These are phyloP conservation scores for Cajanus cajan DNA, from an alignment of 306 rosid genomes.

Conservation along the genomic window DNA sequence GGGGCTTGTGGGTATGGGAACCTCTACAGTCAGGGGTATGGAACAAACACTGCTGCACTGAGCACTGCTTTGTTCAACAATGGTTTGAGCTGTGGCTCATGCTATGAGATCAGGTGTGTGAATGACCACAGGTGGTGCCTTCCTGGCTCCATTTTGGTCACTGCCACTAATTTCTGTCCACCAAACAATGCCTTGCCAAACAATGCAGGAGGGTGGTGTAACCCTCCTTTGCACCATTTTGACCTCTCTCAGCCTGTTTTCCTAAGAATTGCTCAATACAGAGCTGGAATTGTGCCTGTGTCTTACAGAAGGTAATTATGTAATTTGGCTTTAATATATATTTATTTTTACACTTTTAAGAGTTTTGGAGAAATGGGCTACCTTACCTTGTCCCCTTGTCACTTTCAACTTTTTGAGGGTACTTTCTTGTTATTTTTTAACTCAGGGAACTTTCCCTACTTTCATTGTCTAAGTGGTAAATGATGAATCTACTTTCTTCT, in stretches of 20 bases:
- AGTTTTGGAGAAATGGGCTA: neutral
- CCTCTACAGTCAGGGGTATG: slow-evolving; percentile 95
- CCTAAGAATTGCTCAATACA: slow-evolving; percentile 90
- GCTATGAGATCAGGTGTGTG: slow-evolving; percentile 78
- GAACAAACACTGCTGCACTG: slow-evolving; percentile 95
- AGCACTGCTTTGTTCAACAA: slow-evolving; percentile 95
- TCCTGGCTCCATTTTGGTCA: slow-evolving; percentile 90
- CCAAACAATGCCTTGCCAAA: slow-evolving; percentile 93
- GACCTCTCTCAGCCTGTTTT: slow-evolving; percentile 95
- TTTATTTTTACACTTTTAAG: neutral
- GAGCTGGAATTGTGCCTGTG: slow-evolving; percentile 90
- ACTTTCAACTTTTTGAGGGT: neutral
- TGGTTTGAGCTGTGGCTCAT: slow-evolving; percentile 92
- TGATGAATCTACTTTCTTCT: neutral
- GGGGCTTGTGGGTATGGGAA: slow-evolving; percentile 99
- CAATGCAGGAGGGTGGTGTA: slow-evolving; percentile 95
- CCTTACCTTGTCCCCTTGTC: slow-evolving; percentile 9
- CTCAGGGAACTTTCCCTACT: slow-evolving; percentile 12
- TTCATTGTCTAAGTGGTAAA: neutral
- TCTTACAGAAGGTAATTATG: slow-evolving; percentile 71
- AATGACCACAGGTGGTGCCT: slow-evolving; percentile 75
- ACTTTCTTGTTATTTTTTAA: neutral
- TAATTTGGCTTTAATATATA: too few relatives aligned
- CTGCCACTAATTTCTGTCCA: slow-evolving; percentile 98
- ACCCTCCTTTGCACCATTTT: slow-evolving; percentile 94